A percentile compares a stretch with the other conserved stretches of the same genome.
These are phyloP conservation scores for Hyphodiscus sp. DNA, from an alignment of 2,329 filamentous ascomycete species.

Conservation along the genomic window DNA sequence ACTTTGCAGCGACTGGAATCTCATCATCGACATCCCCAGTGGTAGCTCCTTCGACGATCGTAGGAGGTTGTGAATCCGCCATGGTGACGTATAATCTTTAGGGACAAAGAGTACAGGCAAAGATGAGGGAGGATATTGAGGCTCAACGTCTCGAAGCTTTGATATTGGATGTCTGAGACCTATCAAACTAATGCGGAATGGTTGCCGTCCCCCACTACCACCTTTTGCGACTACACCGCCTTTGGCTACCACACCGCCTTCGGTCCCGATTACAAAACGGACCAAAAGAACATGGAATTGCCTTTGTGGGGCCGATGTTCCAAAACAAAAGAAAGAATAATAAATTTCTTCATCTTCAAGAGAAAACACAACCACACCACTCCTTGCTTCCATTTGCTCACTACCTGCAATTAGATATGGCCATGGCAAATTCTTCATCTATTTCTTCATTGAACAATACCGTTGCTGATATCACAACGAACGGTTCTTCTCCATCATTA, in stretches of 20 bases:
- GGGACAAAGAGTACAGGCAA: not conserved
- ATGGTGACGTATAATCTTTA: conserved; percentile 34
- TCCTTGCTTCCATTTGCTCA: not conserved
- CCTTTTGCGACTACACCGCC: no score
- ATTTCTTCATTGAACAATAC: not conserved
- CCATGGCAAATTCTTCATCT: not conserved
- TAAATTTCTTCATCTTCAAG: not conserved
- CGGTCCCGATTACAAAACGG: no score
- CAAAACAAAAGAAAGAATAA: not conserved
- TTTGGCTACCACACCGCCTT: no score
- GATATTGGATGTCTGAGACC: not conserved
- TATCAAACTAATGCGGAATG: no score
- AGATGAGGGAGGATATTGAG: not conserved
- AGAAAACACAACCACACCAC: not conserved
- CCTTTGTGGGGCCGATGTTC: no score
- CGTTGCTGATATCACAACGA: not conserved
- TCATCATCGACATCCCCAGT: conserved; percentile 54
- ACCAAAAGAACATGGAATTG: no score
- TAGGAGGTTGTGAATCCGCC: conserved; percentile 55
- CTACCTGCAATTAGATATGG: no score
- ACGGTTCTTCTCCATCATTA: not conserved
- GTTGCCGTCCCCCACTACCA: no score
- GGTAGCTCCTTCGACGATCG: conserved; percentile 53
- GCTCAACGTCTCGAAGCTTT: not conserved
- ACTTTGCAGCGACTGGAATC: conserved; percentile 46